Conservation (phyloP, 2,329 filamentous ascomycete genomes). For the Lachnellula subtilissima region DNA sequence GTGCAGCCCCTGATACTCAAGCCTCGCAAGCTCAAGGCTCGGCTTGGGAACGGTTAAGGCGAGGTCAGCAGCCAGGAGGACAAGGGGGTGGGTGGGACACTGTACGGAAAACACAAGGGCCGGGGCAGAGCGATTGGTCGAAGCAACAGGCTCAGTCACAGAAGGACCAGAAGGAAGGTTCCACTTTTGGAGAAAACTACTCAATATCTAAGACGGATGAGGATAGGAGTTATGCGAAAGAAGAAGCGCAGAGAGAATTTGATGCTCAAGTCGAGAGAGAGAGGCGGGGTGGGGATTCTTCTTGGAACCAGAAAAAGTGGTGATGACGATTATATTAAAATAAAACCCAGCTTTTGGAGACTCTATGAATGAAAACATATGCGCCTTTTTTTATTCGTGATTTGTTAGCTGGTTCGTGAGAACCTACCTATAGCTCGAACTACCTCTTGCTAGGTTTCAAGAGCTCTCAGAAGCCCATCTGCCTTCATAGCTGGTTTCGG, state of each 20-base stretch:
- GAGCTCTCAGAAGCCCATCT: too few relatives aligned
- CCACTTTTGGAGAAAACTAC: slow-evolving; percentile 17
- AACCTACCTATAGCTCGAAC: too few relatives aligned
- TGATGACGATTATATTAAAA: slow-evolving; percentile 4
- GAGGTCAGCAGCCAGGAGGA: slow-evolving; percentile 9
- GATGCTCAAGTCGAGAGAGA: slow-evolving; percentile 31
- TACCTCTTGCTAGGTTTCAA: too few relatives aligned
- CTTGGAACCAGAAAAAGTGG: slow-evolving; percentile 23
- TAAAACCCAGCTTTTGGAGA: background rate
- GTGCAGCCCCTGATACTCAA: slow-evolving; percentile 13
- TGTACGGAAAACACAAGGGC: background rate
- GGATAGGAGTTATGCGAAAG: slow-evolving; percentile 18
- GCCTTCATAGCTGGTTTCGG: too few relatives aligned
- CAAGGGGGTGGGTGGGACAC: background rate
- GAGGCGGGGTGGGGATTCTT: slow-evolving; percentile 28
- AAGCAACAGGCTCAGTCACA: slow-evolving; percentile 9
- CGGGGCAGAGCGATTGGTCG: slow-evolving; percentile 11
- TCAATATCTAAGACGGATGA: slow-evolving; percentile 24
- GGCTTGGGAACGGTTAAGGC: slow-evolving; percentile 31
- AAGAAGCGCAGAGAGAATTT: slow-evolving; percentile 30
- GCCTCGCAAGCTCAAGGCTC: slow-evolving; percentile 18
- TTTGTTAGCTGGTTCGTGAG: background rate
- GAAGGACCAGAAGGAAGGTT: slow-evolving; percentile 7
- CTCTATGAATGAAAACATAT: background rate
- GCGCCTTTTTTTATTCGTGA: background rate